Base-by-base conservation (phyloP, 2,329 filamentous ascomycete genomes). In the Capronia americana region DNA sequence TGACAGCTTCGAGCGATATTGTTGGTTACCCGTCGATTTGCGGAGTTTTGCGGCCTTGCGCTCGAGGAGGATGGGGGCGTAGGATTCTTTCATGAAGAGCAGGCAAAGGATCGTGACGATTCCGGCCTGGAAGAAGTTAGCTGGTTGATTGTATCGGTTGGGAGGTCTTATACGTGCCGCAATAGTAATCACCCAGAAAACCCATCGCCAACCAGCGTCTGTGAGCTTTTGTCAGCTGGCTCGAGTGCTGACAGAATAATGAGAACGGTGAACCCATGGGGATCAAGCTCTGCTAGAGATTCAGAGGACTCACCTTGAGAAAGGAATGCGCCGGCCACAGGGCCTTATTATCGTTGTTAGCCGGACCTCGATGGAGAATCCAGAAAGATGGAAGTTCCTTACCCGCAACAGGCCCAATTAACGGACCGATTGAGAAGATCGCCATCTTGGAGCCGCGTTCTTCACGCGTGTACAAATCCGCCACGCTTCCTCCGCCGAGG, bases 131-230 rank as follows among this genome's bases (percentile, higher is more conserved):
- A 23, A 4, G 14, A 4, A 12, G 48, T 51, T 23, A 34, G 30
- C 11, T 28, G 8, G 48, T 4, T 3, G n/a, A 55, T 5, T 55
- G 24, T 34, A 4, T 26, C 14, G 20, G 20, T 6, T 4, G 30
- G 24, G 3, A 41, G 5, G 20, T 20, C 3, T 7, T 12, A 11
- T n/a, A 50, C 57, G n/a, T 41, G 38, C 58, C 55, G 92, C 82
- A 57, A 96, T 93, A 72, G 93, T 78, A 0, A 87, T 88, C 0
- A 85, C 81, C 77, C 83, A 89, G 77, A 65, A 60, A 70, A 73
- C 23, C 73, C 73, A 66, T 64, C 72, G 23, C 70, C 72, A 70
- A 12, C 70, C 72, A 44, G 20, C 38, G 38, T n/a, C 38, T 44
- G 38, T 7, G 14, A 3, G 6, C 14, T n/a, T 44, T 44, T 17